These are phyloP conservation scores for Notholithocarpus densiflorus DNA, from an alignment of 306 rosid genomes.

Conservation along the genomic window DNA sequence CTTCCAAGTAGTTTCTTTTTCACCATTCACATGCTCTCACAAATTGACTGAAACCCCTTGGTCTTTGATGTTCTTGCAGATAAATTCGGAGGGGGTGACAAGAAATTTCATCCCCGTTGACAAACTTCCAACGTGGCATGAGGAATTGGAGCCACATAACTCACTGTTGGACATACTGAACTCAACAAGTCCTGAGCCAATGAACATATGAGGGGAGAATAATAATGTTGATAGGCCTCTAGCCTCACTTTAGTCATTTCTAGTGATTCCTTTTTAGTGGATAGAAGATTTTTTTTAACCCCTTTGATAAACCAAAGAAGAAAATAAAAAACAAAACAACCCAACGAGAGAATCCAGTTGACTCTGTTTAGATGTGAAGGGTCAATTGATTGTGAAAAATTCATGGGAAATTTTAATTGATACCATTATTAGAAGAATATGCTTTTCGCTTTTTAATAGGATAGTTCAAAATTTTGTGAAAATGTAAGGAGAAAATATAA, in stretches of 20 bases:
- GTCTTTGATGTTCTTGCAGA: constrained; percentile 38
- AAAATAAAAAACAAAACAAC: too few species aligned
- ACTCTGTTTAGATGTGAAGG: too few species aligned
- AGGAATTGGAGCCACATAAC: constrained; percentile 76
- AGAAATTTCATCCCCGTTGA: constrained; percentile 80
- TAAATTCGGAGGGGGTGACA: constrained; percentile 86
- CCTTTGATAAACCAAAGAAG: too few species aligned
- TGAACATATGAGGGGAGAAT: constrained; percentile 52
- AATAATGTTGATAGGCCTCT: constrained; percentile 5
- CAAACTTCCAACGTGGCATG: constrained; percentile 84
- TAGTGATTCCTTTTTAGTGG: too few species aligned
- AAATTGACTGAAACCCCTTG: neutral
- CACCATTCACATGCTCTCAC: neutral
- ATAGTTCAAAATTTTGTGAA: too few species aligned
- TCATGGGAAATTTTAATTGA: too few species aligned
- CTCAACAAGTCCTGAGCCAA: constrained; percentile 60
- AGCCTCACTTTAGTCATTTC: constrained; percentile 3
- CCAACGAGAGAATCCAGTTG: too few species aligned
- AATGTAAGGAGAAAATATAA: too few species aligned
- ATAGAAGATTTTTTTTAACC: too few species aligned
- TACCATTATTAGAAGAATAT: too few species aligned
- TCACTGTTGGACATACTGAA: constrained; percentile 74
- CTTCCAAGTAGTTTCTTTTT: neutral
- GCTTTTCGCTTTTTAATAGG: too few species aligned
- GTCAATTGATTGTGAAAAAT: too few species aligned